Base-by-base conservation (phyloP, 2,329 filamentous ascomycete species). In the Bipolaris cookei region DNA sequence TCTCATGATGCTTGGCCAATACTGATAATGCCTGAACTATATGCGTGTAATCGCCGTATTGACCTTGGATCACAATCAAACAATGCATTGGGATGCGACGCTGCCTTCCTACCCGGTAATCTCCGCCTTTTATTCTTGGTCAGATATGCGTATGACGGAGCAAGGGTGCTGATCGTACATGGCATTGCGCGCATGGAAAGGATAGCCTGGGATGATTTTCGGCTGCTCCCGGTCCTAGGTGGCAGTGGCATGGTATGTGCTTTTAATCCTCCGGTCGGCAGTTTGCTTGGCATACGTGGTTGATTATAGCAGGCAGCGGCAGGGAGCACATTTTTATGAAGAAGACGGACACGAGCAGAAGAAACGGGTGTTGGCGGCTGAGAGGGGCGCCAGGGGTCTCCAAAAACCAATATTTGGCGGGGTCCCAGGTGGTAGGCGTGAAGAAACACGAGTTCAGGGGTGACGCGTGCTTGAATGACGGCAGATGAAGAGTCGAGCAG, bases 141-240 rank as follows among this genome's bases (percentile, higher is more conserved):
- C 4, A 2, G 42, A 20, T 20, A n/a, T 14, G 44, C 35, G 28
- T 42, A 42, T 30, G 42, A 41, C 39, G 4, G 28, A 34, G 41
- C 53, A 51, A 56, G 53, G 37, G 42, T 16, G 16, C 16, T 44
- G 48, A 45, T 45, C 28, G 20, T 47, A 25, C 35, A 52, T 25
- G n/a, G 23, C 23, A 25, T 38, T 49, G 37, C 38, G 16, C 32
- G 8, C 28, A 42, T 30, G 28, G 35, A 43, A 56, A 25, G 54
- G 49, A 25, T 53, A 56, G 43, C 46, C 52, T 55, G 45, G 48
- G 23, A 20, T 39, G 25, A 46, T 39, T 28, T 39, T 39, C 55
- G 55, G 55, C 55, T 58, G 38, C 55, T 58, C 55, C 55, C 55
- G 51, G 41, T 58, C 44, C 45, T 54, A 18, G 51, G 42, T 28